Evolutionary conservation across 2,329 filamentous ascomycete genomes (phyloP), one percentile per base, ranked within the genome.

Genomic region (Colletotrichum neosansevieriae): DNA sequence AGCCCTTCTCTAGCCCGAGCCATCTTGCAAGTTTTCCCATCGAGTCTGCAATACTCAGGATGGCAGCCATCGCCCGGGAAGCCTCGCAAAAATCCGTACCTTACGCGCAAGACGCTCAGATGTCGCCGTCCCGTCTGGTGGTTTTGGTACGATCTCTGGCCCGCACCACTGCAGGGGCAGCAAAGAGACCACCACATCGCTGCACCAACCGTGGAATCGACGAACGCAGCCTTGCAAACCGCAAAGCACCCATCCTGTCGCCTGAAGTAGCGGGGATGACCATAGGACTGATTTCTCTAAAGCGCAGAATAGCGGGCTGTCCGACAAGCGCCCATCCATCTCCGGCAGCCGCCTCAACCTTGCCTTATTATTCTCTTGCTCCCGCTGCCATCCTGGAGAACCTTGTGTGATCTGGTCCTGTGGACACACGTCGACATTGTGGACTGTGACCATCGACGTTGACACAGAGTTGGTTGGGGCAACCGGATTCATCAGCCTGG

Each of bases 391-490:
- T 56, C 66, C 66, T 21, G 40, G 61, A 21, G 34, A 68, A 68
- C 65, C 61, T 59, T 56, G 11, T 54, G 47, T 59, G 54, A 68
- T 54, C 36, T 32, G 61, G 44, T 56, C 54, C 61, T 54, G 5
- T 42, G 32, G 45, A 34, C 61, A 59, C 54, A 36, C 54, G 60
- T 67, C 64, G 40, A n/a, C 45, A 13, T 4, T 54, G 60, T 64
- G 65, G 65, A 24, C 65, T 47, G 54, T 68, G 60, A 45, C 11
- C 21, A 15, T 6, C n/a, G 54, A 40, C 54, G 15, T 50, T 60
- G 66, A 69, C 61, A 69, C 66, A 69, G 54, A 44, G 34, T 59
- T n/a, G 66, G 66, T 69, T 66, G 54, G 40, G 58, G 59, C 51
- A 19, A 42, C 58, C 17, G 47, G 40, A 49, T 19, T 44, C 4